Conservation (phyloP, 495 filamentous ascomycete species). For the Penicillium canariense region DNA sequence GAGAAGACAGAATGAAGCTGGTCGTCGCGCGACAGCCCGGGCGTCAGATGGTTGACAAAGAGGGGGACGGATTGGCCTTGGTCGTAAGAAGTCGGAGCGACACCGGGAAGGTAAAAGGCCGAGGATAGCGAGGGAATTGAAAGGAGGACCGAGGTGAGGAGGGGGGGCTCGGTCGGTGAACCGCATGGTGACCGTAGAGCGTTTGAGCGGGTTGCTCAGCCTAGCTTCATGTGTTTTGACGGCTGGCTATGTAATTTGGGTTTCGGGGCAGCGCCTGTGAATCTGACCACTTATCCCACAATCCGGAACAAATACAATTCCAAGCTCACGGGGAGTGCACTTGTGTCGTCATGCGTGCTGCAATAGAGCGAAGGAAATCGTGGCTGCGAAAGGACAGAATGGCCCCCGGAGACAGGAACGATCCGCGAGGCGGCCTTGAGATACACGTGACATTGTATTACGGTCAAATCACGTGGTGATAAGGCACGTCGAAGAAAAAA, state of each 20-base stretch:
- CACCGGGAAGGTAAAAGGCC: slow-evolving; percentile 94
- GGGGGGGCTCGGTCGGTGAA: slow-evolving; percentile 31
- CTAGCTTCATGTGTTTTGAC: slow-evolving; percentile 10
- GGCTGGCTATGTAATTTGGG: background rate
- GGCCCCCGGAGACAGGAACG: slow-evolving; percentile 5
- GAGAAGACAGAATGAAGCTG: slow-evolving; percentile 86
- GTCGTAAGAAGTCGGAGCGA: slow-evolving; percentile 90
- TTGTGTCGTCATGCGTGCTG: background rate
- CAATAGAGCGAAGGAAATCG: background rate
- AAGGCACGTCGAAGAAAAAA: slow-evolving; percentile 31
- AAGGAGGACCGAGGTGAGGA: slow-evolving; percentile 32
- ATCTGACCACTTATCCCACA: background rate
- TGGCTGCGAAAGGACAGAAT: slow-evolving; percentile 15
- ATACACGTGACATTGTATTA: slow-evolving; percentile 4
- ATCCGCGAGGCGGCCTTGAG: background rate
- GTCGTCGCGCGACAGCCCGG: slow-evolving; percentile 72
- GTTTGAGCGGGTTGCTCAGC: slow-evolving; percentile 9
- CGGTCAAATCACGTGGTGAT: slow-evolving; percentile 39
- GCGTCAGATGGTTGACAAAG: slow-evolving; percentile 88
- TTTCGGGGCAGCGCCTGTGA: background rate
- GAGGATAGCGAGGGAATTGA: slow-evolving; percentile 51
- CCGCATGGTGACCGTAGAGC: slow-evolving; percentile 37
- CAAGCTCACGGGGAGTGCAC: background rate
- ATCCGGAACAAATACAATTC: background rate
- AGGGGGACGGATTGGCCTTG: slow-evolving; percentile 75